phyloP scores from a whole-genome alignment of 768 basidiomycete genomes.

The Tylopilus sp. region DNA sequence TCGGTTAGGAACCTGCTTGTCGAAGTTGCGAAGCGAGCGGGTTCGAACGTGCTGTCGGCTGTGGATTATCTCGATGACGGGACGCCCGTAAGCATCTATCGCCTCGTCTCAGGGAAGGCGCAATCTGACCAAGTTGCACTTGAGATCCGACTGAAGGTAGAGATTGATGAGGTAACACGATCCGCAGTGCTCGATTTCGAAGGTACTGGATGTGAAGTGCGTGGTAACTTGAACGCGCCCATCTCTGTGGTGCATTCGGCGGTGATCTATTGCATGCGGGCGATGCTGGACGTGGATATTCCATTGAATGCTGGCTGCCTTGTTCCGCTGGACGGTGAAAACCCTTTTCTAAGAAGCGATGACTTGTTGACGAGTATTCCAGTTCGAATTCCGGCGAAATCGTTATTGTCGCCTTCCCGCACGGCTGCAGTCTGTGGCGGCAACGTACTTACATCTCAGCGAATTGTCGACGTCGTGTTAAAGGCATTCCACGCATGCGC shows the following conservation, averaged over 20 bases:
- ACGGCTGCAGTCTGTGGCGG: conserved; percentile 93
- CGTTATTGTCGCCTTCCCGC: conserved; percentile 74
- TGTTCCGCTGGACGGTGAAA: conserved; percentile 74
- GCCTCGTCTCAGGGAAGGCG: neutral
- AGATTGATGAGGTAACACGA: conserved; percentile 70
- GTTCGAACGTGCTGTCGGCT: conserved; percentile 61
- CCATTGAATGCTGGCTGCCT: conserved; percentile 94
- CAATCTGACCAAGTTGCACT: conserved; percentile 2
- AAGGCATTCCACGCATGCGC: conserved; percentile 91
- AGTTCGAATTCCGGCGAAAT: conserved; percentile 81
- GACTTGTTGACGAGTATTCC: neutral
- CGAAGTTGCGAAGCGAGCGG: conserved; percentile 67
- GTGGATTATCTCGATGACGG: conserved; percentile 88
- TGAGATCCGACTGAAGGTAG: conserved; percentile 71
- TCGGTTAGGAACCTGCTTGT: conserved; percentile 82
- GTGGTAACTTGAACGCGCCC: conserved; percentile 82
- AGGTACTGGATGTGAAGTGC: conserved; percentile 80
- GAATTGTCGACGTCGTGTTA: conserved; percentile 92
- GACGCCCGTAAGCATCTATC: conserved; percentile 54
- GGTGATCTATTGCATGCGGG: conserved; percentile 84
- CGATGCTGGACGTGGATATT: conserved; percentile 84
- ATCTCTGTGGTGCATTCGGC: conserved; percentile 85
- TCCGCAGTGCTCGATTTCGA: conserved; percentile 83
- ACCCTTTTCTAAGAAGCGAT: neutral
- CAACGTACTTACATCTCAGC: conserved; percentile 86